These are phyloP conservation scores for Aeschynomene evenia DNA, from an alignment of 306 rosid genomes.

Conservation along the genomic window DNA sequence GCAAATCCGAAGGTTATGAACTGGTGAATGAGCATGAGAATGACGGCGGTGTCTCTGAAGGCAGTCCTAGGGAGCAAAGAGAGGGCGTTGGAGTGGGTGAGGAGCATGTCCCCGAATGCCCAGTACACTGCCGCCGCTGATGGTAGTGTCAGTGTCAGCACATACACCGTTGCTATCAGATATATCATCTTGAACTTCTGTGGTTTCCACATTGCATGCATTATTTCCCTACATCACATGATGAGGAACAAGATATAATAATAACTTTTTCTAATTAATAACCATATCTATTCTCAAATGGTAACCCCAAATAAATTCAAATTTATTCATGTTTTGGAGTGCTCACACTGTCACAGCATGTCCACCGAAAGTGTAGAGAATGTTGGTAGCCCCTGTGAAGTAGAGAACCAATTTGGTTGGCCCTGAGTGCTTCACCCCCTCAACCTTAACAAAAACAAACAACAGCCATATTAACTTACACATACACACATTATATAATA, in stretches of 20 bases:
- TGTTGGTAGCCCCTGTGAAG: conserved; percentile 97
- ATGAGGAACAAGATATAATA: too few relatives aligned
- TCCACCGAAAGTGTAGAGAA: conserved; percentile 97
- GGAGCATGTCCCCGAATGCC: conserved; percentile 92
- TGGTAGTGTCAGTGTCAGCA: conserved; percentile 85
- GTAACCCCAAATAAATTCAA: background rate
- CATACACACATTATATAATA: too few relatives aligned
- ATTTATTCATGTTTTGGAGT: conserved; percentile 20
- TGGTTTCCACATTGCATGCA: conserved; percentile 99
- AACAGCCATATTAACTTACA: too few relatives aligned
- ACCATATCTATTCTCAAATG: background rate
- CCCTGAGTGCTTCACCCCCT: conserved; percentile 95
- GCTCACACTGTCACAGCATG: conserved; percentile 98
- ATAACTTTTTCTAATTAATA: background rate
- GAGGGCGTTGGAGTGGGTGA: conserved; percentile 89
- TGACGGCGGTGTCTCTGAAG: conserved; percentile 76
- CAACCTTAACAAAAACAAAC: conserved; percentile 48
- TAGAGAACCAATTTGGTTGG: conserved; percentile 87
- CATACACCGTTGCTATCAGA: conserved; percentile 85
- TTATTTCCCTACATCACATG: conserved; percentile 90
- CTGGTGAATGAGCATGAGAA: conserved; percentile 99
- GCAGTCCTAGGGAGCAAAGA: conserved; percentile 78
- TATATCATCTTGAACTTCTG: conserved; percentile 91
- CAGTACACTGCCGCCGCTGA: conserved; percentile 93
- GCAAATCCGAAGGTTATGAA: conserved; percentile 98